Conservation (phyloP, 2,329 filamentous ascomycete genomes). For the Fusarium sarcochroum region DNA sequence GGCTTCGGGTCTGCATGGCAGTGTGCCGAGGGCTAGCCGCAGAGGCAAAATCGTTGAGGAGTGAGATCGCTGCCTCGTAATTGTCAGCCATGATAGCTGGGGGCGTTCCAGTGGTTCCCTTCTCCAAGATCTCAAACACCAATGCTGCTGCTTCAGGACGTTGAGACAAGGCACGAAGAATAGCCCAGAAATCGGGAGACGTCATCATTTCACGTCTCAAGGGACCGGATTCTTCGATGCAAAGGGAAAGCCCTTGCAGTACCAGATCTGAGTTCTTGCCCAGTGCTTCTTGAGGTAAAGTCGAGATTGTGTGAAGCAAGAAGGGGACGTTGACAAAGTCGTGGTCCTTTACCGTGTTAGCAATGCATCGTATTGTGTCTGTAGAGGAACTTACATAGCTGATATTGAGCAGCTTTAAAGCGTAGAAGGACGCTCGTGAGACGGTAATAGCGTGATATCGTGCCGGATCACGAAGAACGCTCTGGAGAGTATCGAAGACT, state of each 20-base stretch:
- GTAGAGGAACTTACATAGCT: constrained; percentile 79
- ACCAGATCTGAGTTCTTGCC: constrained; percentile 82
- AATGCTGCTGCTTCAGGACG: constrained; percentile 78
- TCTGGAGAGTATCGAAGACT: constrained; percentile 85
- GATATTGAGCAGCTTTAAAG: constrained; percentile 83
- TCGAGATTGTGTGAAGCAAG: constrained; percentile 90
- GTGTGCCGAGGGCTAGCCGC: constrained; percentile 80
- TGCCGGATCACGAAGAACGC: constrained; percentile 82
- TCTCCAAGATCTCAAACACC: constrained; percentile 90
- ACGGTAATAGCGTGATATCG: constrained; percentile 87
- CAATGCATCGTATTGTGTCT: not conserved
- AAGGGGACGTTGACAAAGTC: constrained; percentile 94
- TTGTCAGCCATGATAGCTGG: constrained; percentile 94
- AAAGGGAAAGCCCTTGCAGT: constrained; percentile 82
- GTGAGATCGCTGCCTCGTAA: constrained; percentile 86
- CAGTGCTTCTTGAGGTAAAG: constrained; percentile 83
- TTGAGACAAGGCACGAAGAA: constrained; percentile 81
- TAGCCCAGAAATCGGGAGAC: constrained; percentile 97
- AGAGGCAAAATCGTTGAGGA: constrained; percentile 92
- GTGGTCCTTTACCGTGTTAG: constrained; percentile 73
- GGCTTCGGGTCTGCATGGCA: constrained; percentile 78
- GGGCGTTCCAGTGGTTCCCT: constrained; percentile 78
- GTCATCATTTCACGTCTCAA: constrained; percentile 94
- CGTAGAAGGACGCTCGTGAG: constrained; percentile 87
- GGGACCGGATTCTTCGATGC: constrained; percentile 82